Conservation (phyloP, 1,284 basidiomycete species). For the Stygiomarasmius scandens region DNA sequence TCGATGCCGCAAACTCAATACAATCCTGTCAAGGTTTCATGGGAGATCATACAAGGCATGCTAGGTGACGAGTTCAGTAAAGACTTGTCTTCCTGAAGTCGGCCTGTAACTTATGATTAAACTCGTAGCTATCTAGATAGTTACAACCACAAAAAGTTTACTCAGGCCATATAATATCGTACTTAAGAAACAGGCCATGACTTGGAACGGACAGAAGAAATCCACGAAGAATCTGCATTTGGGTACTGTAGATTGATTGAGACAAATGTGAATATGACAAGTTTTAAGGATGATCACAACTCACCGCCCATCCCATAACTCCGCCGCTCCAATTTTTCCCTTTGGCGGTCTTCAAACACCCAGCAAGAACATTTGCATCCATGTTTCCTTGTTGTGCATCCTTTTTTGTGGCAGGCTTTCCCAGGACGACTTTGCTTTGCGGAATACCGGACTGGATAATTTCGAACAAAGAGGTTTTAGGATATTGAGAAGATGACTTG, state of each 20-base stretch:
- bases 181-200: background rate
- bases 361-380: background rate
- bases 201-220: background rate
- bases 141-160: too few relatives aligned
- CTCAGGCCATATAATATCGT: too few relatives aligned
- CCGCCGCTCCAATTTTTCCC: background rate
- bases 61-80: too few relatives aligned
- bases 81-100: too few relatives aligned
- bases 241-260: background rate
- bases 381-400: background rate
- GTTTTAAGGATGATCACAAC: background rate
- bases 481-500: background rate
- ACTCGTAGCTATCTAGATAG: too few relatives aligned
- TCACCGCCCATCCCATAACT: background rate
- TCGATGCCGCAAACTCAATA: too few relatives aligned
- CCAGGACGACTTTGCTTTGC: background rate
- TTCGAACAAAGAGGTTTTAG: background rate
- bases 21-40: too few relatives aligned
- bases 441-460: background rate
- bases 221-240: background rate
- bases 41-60: too few relatives aligned
- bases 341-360: background rate
- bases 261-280: background rate
- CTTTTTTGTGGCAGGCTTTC: background rate
- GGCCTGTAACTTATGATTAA: too few relatives aligned